Conservation (phyloP, 305 asterid species). For the Rubia peregrina region DNA sequence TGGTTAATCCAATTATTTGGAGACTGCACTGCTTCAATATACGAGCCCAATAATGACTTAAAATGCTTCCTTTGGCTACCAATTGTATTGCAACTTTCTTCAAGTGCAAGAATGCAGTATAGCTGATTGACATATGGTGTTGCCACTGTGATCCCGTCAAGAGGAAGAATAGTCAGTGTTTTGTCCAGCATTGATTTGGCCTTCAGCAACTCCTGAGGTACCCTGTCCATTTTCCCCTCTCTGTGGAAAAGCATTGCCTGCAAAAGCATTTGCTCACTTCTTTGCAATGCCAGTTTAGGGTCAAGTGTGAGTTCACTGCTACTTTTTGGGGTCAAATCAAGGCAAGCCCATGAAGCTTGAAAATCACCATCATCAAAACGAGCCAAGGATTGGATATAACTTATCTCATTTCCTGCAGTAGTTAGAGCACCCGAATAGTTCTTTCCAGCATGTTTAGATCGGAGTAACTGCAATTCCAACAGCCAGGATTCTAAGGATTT, state of each 20-base stretch:
- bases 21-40: constrained; percentile 62
- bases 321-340: constrained; percentile 96
- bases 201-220: constrained; percentile 68
- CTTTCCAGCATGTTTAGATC: constrained; percentile 87
- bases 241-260: constrained; percentile 88
- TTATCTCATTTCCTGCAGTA: constrained; percentile 92
- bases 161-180: constrained; percentile 69
- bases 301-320: constrained; percentile 84
- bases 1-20: constrained; percentile 58
- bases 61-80: constrained; percentile 40
- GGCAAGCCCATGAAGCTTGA: constrained; percentile 93
- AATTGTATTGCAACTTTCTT: constrained; percentile 47
- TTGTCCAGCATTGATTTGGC: constrained; percentile 84
- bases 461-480: constrained; percentile 81
- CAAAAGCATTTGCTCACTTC: constrained; percentile 98
- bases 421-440: constrained; percentile 90
- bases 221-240: constrained; percentile 78
- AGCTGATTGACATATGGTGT: constrained; percentile 77
- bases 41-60: constrained; percentile 52
- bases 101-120: constrained; percentile 78
- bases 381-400: constrained; percentile 87
- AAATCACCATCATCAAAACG: constrained; percentile 86
- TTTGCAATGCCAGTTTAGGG: constrained; percentile 91
- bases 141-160: constrained; percentile 85
- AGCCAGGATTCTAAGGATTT: constrained; percentile 95